Base-by-base conservation (phyloP, 768 basidiomycete species). In the Tulasnella sp. region DNA sequence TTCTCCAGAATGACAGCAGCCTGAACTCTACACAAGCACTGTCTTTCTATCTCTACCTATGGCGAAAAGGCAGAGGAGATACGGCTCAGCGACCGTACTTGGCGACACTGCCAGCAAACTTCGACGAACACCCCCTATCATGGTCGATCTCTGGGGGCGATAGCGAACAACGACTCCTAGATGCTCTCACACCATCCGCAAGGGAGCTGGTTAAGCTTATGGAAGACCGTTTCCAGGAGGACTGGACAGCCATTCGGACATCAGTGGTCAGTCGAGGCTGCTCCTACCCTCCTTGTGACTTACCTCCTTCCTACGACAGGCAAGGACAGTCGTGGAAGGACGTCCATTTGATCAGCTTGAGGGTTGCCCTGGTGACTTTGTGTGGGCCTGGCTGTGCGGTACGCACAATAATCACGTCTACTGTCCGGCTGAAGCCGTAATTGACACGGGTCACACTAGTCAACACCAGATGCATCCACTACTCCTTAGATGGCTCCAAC, bases 361-460 rank as follows among this genome's bases (percentile, higher is more conserved):
- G 65, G 7, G 64, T 64, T n/a, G 68, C 65, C 27, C 15, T 8
- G 32, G 29, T 34, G 76, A 82, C 63, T 87, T 80, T 62, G 67
- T 88, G 2, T 96, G 93, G 90, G 90, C 79, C 1, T 98, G 93
- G 92, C 74, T 97, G 8, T 93, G 83, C 65, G 89, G 92, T 86
- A 62, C 58, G 74, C 66, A 37, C 19, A 35, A 49, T 53, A 46
- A 32, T 37, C 15, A 9, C 17, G 27, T 42, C 51, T 19, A 17
- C 35, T 21, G n/a, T n/a, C 17, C 9, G 2, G 48, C 8, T 53
- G 58, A 34, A 48, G 62, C 23, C 49, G 51, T 45, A 21, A 3
- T 11, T 12, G 2, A 37, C 62, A 41, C 61, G 19, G 49, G 6
- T 58, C 8, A 23, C 51, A 34, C 14, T 63, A 91, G 90, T 96